Percentiles rank a stretch among this genome's conserved stretches.
Conservation (phyloP, 2,329 filamentous ascomycete genomes). For the Xylariaceae sp. region DNA sequence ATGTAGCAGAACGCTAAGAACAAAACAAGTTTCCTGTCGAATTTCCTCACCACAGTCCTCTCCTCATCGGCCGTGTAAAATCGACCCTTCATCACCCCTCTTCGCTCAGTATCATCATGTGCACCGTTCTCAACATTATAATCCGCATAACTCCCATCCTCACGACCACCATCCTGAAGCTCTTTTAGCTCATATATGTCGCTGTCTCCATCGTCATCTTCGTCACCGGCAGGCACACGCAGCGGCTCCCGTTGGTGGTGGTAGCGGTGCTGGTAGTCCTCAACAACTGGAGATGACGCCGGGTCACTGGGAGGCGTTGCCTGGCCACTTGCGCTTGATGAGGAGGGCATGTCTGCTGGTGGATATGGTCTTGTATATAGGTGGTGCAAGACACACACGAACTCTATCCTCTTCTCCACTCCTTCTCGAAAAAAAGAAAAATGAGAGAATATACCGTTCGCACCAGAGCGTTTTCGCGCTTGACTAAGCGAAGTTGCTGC, state of each 20-base stretch:
- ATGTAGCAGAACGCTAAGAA: slow-evolving; percentile 82
- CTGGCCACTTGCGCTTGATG: slow-evolving; percentile 4
- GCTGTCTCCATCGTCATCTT: not conserved
- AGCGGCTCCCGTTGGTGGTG: not conserved
- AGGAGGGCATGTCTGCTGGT: too few relatives aligned
- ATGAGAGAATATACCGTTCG: too few relatives aligned
- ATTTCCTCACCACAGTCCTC: slow-evolving; percentile 62
- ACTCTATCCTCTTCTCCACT: too few relatives aligned
- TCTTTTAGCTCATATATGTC: slow-evolving; percentile 18
- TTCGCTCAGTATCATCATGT: not conserved
- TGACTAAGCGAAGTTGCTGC: too few relatives aligned
- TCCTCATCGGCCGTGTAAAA: slow-evolving; percentile 66
- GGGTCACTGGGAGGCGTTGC: slow-evolving; percentile 9
- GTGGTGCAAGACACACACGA: too few relatives aligned
- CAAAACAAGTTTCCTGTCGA: slow-evolving; percentile 72
- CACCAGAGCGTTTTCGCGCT: too few relatives aligned
- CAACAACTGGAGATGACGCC: not conserved
- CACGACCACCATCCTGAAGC: slow-evolving; percentile 11
- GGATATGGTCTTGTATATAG: too few relatives aligned
- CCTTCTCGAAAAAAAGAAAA: too few relatives aligned
- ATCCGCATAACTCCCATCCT: not conserved
- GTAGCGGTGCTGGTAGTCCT: too few relatives aligned
- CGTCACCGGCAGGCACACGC: not conserved
- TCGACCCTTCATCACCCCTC: slow-evolving; percentile 15
- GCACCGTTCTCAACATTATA: slow-evolving; percentile 3